Evolutionary conservation across 192 early-diverging fungal genomes (phyloP).

Genomic region (Chytriomyces hyalinus): DNA sequence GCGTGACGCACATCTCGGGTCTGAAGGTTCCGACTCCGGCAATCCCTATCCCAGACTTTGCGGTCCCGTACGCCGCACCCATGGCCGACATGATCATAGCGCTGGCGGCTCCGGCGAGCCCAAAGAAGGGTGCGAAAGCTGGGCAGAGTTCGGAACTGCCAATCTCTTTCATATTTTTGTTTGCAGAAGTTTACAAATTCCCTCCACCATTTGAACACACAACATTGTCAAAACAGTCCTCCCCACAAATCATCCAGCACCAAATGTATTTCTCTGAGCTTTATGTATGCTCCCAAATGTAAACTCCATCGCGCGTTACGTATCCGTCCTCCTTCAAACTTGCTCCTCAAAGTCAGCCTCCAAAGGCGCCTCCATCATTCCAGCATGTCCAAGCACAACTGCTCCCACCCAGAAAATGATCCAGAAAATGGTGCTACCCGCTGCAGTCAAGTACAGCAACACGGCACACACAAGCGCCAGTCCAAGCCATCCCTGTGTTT

Average conservation of each 20-base stretch:
- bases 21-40: constrained; percentile 92
- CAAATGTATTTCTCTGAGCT: neutral
- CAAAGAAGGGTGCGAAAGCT: constrained; percentile 93
- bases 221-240: neutral
- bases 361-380: constrained; percentile 53
- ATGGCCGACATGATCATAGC: constrained; percentile 83
- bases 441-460: constrained; percentile 43
- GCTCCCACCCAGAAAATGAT: constrained; percentile 36
- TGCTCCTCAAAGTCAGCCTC: constrained; percentile 47
- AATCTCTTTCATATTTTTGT: neutral
- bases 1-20: constrained; percentile 71
- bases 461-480: constrained; percentile 39
- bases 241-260: neutral
- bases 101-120: constrained; percentile 85
- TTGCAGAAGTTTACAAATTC: neutral
- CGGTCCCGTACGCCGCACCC: constrained; percentile 98
- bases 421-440: constrained; percentile 49
- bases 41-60: constrained; percentile 96
- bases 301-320: neutral
- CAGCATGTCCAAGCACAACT: constrained; percentile 49
- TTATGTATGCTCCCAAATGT: neutral
- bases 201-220: neutral
- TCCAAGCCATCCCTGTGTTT: constrained; percentile 49
- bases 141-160: constrained; percentile 62
- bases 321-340: neutral